Evolutionary conservation across 169 alveolate genomes (phyloP).

Genomic region (Eimeria necatrix): DNA sequence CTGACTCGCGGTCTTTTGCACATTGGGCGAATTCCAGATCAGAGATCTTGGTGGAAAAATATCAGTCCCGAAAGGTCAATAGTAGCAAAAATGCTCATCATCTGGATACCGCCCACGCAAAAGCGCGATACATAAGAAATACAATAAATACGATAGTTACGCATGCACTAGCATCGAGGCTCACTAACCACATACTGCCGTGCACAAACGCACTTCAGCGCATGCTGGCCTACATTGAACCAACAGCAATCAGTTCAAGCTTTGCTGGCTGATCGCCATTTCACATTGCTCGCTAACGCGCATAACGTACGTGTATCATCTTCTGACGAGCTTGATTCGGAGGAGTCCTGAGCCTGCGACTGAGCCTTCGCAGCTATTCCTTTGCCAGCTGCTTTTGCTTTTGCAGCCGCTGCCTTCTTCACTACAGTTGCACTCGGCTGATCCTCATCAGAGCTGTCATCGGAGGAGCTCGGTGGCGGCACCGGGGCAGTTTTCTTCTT

Average conservation of each 20-base stretch:
- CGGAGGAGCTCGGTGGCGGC: conserved; percentile 44
- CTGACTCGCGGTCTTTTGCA: not conserved
- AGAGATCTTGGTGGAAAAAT: conserved; percentile 77
- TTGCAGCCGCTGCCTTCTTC: conserved; percentile 67
- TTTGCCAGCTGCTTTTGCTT: not conserved
- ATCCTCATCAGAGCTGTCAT: conserved; percentile 66
- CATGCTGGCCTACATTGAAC: no score
- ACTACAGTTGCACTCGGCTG: conserved; percentile 67
- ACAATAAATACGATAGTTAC: no score
- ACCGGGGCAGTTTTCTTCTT: conserved; percentile 46
- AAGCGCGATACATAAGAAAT: not conserved
- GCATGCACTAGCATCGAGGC: no score
- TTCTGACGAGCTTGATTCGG: conserved; percentile 58
- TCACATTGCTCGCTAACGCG: not conserved
- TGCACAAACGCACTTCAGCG: no score
- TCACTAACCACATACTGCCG: no score
- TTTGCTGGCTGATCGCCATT: no score
- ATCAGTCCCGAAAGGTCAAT: conserved; percentile 64
- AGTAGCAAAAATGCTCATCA: conserved; percentile 64
- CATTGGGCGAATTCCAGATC: conserved; percentile 25
- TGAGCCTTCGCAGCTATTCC: conserved; percentile 23
- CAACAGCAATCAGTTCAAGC: no score
- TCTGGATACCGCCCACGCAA: not conserved
- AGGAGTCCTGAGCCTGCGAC: conserved; percentile 45
- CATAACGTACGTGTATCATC: conserved; percentile 55